Base-by-base conservation (phyloP, 2,329 filamentous ascomycete genomes). In the Rutstroemia sp. region DNA sequence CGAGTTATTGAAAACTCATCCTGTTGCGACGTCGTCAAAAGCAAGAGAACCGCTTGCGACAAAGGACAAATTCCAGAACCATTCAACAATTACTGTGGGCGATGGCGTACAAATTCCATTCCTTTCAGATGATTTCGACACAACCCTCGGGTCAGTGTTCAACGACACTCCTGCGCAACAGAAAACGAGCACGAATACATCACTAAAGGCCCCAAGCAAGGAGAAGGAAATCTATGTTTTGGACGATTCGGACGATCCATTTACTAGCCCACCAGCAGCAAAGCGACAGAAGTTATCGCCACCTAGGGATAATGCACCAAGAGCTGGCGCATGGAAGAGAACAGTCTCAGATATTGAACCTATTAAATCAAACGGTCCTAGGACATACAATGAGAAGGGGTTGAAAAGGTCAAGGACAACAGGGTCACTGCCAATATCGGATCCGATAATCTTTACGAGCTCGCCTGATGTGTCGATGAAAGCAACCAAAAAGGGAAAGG, bases 101-200 rank as follows among this genome's bases (percentile, higher is more conserved):
- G 38, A 50, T 25, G 46, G 37, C 17, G 50, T 56, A 19, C 21
- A 34, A 25, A 6, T 47, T 27, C 44, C 51, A 25, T 38, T 50
- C 30, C 37, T 41, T 21, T 56, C 56, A n/a, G 56, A 59, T 42
- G 75, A 77, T 45, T 75, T 75, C 49, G 73, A 77, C 44, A 70
- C 68, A 7, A 75, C 71, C 0, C 66, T 71, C 4, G 52, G 23
- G 9, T 54, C 52, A n/a, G 14, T 42, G 9, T 12, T 44, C 12
- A 42, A 42, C 34, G 17, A 25, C 14, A 21, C 45, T 42, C 6
- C 52, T 30, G n/a, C 46, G 17, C 41, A 54, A 17, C 23, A 14
- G 3, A 45, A n/a, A 45, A 21, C 42, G 42, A 17, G 19, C 19
- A 21, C 42, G 17, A 30, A 54, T 42, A 14, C 37, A 37, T 25